Base-by-base conservation (phyloP, 352 stramenopile species). In the Hyaloperonospora brassicae region DNA sequence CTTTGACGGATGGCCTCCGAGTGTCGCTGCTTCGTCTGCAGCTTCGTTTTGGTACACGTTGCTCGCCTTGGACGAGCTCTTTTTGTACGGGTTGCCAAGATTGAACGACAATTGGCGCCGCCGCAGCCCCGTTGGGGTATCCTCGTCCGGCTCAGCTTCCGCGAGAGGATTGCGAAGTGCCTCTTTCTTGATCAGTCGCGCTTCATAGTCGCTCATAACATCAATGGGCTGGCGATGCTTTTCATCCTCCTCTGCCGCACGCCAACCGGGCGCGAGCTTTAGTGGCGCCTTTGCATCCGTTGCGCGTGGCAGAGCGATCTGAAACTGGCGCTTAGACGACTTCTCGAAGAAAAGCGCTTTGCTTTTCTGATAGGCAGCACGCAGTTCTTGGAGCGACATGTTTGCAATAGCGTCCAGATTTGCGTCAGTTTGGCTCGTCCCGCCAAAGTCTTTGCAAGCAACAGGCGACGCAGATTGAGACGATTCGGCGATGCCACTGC, bases 131-230 rank as follows among this genome's bases (percentile, higher is more conserved):
- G 76, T 71, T 1, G 80, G 78, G 0, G 82, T 95, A 45, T 92
- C 79, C 52, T 95, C 84, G 48, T 95, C 84, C 3, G 80, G 76
- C 27, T 95, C 84, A 14, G 84, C 80, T 40, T 95, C 83, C 21
- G 74, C 76, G 12, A 90, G 69, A n/a, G 84, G 84, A 46, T 95
- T 93, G 7, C 84, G 76, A 23, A 92, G 65, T 1, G 81, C 82
- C 45, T 95, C 84, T 45, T 93, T 95, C 60, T 89, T 92, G 43
- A 95, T 73, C 24, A 91, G 41, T n/a, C 81, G 72, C 0, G 84
- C 90, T 25, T 93, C 83, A 55, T 95, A 95, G 52, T 95, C 83
- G 50, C 82, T 90, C 84, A 95, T 95, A 3, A 86, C 77, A 24
- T 92, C 84, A 42, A 95, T 92, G 4, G 84, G 81, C 36, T 92